Base-by-base conservation (phyloP, 805 yeast genomes). In the Barnettozyma salicaria region DNA sequence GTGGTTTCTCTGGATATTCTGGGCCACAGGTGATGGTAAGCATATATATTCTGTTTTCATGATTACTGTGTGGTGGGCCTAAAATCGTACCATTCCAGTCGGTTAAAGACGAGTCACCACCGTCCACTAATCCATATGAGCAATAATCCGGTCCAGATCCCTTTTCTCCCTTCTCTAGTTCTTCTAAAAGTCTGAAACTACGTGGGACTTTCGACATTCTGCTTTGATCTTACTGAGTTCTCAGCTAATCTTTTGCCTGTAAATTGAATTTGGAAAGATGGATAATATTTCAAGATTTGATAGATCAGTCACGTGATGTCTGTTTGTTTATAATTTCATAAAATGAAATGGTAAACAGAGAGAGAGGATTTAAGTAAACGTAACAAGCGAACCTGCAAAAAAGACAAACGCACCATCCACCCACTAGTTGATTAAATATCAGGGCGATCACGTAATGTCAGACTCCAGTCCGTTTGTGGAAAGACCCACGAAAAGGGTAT, bases 51-150 rank as follows among this genome's bases (percentile, higher is more conserved):
- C 98, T 73, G 61, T 92, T 92, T 59, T 89, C 97, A 59, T 90
- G 97, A 19, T 75, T 67, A 34, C 78, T 76, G 54, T 84, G 95
- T 24, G 98, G 98, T 4, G 99, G 98, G 0, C 99, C 99, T 47
- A 92, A 67, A 36, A 92, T 90, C 23, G 99, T 92, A 10, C 97
- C 98, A 63, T 89, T 92, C 99, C 99, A 92, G 52, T 81, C 64
- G 9, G 95, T 83, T 95, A 92, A 86, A 35, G 88, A 68, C 48
- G 89, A 85, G 58, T 92, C 99, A 52, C 85, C 95, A 44, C 82
- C 78, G 52, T 86, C 90, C 18, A 86, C 78, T 32, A 92, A 71
- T 0, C 99, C 99, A 54, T 92, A 87, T 17, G 97, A 90, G 59
- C 96, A 89, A 12, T 95, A 84, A 60, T 92, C 97, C 19, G 97